phyloP scores from a whole-genome alignment of 2,329 filamentous ascomycete genomes.

The Colletotrichum lini region DNA sequence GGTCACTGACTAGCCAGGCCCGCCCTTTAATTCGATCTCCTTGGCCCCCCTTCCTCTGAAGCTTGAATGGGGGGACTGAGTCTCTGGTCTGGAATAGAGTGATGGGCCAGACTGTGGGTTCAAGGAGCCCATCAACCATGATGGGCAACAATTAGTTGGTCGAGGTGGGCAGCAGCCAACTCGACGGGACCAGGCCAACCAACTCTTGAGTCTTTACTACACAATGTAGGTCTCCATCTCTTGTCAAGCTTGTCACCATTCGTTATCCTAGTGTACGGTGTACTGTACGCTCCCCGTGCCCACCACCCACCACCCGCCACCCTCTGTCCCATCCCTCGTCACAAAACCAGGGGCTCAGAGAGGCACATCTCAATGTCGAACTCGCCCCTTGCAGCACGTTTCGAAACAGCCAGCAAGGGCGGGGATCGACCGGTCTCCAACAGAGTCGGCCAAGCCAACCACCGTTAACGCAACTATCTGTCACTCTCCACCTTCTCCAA shows the following conservation, averaged over 20 bases:
- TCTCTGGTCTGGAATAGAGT: slow-evolving; percentile 37
- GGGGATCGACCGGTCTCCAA: not conserved
- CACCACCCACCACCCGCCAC: not conserved
- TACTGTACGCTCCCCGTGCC: not conserved
- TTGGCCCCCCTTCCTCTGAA: not conserved
- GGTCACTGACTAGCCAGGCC: slow-evolving; percentile 32
- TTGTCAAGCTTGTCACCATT: not conserved
- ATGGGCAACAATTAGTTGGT: not conserved
- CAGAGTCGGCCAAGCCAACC: slow-evolving; percentile 29
- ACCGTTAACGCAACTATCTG: slow-evolving; percentile 19
- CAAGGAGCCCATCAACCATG: not conserved
- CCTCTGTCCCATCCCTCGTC: slow-evolving; percentile 3
- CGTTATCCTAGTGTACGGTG: not conserved
- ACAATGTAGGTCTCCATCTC: no score
- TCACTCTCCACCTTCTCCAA: slow-evolving; percentile 22
- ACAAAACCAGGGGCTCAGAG: not conserved
- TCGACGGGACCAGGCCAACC: no score
- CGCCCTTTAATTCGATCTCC: slow-evolving; percentile 35
- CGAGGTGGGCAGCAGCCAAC: not conserved
- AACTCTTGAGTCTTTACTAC: no score
- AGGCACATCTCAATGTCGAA: slow-evolving; percentile 26
- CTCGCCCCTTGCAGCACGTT: slow-evolving; percentile 29
- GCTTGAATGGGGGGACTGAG: slow-evolving; percentile 22
- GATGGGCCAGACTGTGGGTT: slow-evolving; percentile 25
- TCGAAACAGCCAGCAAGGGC: slow-evolving; percentile 32